These are phyloP conservation scores for Ceratobasidium theobromae DNA, from an alignment of 1,284 basidiomycete species.

Conservation along the genomic window DNA sequence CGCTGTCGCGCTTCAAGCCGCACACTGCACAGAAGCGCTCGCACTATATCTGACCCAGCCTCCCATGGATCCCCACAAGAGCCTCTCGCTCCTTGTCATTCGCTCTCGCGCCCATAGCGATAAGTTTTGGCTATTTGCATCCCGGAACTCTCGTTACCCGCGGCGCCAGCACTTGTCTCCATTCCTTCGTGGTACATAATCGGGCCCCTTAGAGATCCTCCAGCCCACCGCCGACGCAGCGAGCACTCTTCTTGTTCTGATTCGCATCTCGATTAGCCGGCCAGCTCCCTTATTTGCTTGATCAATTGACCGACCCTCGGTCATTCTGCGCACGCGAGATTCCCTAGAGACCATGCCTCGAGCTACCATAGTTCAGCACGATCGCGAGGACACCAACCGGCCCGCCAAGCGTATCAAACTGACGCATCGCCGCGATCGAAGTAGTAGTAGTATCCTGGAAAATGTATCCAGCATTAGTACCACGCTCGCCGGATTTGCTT, in stretches of 20 bases:
- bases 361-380: neutral
- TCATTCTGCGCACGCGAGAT: constrained; percentile 2
- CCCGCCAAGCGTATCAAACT: constrained; percentile 21
- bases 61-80: constrained; percentile 1
- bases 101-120: neutral
- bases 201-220: neutral
- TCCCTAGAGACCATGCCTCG: constrained; percentile 28
- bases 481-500: constrained; percentile 5
- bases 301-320: neutral
- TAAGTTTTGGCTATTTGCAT: neutral
- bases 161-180: constrained; percentile 17
- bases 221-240: neutral
- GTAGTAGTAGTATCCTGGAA: constrained; percentile 21
- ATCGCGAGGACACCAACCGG: neutral
- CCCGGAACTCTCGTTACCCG: neutral
- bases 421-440: constrained; percentile 13
- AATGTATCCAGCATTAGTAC: constrained; percentile 22
- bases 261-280: neutral
- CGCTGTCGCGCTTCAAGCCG: neutral
- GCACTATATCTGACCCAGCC: constrained; percentile 2
- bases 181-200: neutral
- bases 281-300: neutral
- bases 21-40: constrained; percentile 14
- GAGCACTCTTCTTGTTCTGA: neutral
- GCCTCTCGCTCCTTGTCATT: constrained; percentile 20